These are phyloP conservation scores for Verticillium isaacii DNA, from an alignment of 2,329 filamentous ascomycete species.

Conservation along the genomic window DNA sequence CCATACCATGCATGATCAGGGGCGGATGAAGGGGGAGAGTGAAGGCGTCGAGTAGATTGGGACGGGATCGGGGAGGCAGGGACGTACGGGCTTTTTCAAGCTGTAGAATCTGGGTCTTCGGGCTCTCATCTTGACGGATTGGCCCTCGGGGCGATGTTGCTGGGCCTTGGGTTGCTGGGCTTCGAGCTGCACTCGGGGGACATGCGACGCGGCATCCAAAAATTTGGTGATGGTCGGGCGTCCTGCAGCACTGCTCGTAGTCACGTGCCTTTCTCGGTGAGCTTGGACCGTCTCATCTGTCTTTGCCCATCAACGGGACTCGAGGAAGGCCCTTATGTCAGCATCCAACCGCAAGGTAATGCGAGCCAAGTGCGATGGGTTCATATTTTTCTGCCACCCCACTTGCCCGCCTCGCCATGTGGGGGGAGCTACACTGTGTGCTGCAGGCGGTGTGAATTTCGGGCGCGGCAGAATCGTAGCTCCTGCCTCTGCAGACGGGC, in stretches of 20 bases:
- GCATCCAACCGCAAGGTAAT: not conserved
- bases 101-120: slow-evolving; percentile 62
- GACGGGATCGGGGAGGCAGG: not conserved
- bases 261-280: not conserved
- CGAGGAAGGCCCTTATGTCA: not conserved
- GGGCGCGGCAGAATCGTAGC: slow-evolving; percentile 13
- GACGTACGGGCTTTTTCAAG: slow-evolving; percentile 59
- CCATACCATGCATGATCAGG: not conserved
- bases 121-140: slow-evolving; percentile 38
- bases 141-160: slow-evolving; percentile 11
- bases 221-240: slow-evolving; percentile 12
- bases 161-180: slow-evolving; percentile 3
- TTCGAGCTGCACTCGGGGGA: slow-evolving; percentile 1
- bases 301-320: too few relatives aligned
- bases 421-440: slow-evolving; percentile 1
- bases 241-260: not conserved
- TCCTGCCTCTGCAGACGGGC: not conserved
- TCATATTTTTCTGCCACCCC: slow-evolving; percentile 8
- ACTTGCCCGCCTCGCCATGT: slow-evolving; percentile 3
- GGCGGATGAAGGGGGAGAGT: not conserved
- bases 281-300: not conserved
- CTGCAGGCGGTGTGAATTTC: slow-evolving; percentile 11
- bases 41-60: not conserved
- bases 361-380: not conserved
- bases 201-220: slow-evolving; percentile 10